Conservation (phyloP, 1,284 basidiomycete species). For the Ceratorhiza oryzae-sativae region DNA sequence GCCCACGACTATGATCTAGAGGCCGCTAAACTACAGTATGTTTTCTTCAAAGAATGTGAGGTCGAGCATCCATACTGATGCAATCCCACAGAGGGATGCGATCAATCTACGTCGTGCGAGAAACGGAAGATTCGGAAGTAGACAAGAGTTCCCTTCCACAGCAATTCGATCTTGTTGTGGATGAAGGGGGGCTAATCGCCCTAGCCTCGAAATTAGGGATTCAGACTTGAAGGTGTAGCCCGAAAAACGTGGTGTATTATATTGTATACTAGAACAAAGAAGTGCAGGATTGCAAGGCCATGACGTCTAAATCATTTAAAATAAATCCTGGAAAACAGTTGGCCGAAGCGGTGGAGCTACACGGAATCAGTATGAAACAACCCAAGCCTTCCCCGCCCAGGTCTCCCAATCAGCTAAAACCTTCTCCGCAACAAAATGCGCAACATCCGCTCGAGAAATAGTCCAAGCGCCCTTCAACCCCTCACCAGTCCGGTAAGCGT, state of each 20-base stretch:
- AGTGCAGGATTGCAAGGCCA: no score
- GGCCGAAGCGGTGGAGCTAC: no score
- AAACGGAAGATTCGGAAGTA: conserved; percentile 47
- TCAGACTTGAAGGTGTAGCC: neutral
- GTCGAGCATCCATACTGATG: no score
- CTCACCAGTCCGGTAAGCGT: conserved; percentile 50
- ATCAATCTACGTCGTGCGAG: conserved; percentile 49
- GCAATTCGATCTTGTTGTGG: conserved; percentile 45
- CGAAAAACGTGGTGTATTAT: no score
- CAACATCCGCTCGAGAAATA: conserved; percentile 68
- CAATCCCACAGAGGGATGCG: conserved; percentile 45
- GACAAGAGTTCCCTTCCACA: conserved; percentile 22
- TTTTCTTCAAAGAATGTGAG: neutral
- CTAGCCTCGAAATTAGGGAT: conserved; percentile 42
- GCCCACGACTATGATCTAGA: conserved; percentile 49
- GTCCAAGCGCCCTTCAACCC: conserved; percentile 56
- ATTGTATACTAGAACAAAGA: no score
- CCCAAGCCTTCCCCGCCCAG: conserved; percentile 56
- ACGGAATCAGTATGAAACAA: conserved; percentile 34
- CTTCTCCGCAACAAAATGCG: conserved; percentile 67
- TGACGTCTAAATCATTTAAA: no score
- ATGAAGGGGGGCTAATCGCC: conserved; percentile 44
- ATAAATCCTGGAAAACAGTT: no score
- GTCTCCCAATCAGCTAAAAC: conserved; percentile 60
- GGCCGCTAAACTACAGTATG: conserved; percentile 47